Evolutionary conservation across 345 rosid genomes (phyloP).

Genomic region (Gossypium anomalum): DNA sequence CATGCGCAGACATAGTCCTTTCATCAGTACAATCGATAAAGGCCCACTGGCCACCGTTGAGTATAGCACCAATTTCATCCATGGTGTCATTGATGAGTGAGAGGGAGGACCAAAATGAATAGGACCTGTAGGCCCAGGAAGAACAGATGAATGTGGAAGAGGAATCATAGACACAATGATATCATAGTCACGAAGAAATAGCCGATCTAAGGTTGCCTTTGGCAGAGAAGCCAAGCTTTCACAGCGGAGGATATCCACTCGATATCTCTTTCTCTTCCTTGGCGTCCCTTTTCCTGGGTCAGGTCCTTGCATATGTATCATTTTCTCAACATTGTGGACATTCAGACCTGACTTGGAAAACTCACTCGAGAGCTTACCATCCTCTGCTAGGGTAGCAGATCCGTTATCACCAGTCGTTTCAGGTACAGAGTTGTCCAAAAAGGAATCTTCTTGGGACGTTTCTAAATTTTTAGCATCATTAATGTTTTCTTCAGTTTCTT

Average conservation of each 20-base stretch:
- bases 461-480: slow-evolving; percentile 31
- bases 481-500: slow-evolving; percentile 26
- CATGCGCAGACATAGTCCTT: slow-evolving; percentile 88
- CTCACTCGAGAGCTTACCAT: slow-evolving; percentile 30
- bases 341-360: slow-evolving; percentile 31
- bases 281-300: slow-evolving; percentile 41
- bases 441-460: slow-evolving; percentile 27
- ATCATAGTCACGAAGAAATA: slow-evolving; percentile 94
- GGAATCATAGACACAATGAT: slow-evolving; percentile 82
- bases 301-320: slow-evolving; percentile 41
- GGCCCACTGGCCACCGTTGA: slow-evolving; percentile 81
- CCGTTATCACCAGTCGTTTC: slow-evolving; percentile 32
- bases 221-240: slow-evolving; percentile 95
- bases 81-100: slow-evolving; percentile 86
- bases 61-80: slow-evolving; percentile 93
- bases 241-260: slow-evolving; percentile 93
- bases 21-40: slow-evolving; percentile 86
- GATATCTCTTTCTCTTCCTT: slow-evolving; percentile 60
- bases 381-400: slow-evolving; percentile 36
- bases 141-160: slow-evolving; percentile 82
- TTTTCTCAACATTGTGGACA: slow-evolving; percentile 40
- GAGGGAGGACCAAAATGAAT: slow-evolving; percentile 97
- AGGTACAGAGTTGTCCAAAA: slow-evolving; percentile 29
- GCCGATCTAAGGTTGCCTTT: slow-evolving; percentile 76
- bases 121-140: slow-evolving; percentile 93